Evolutionary conservation across 2,329 filamentous ascomycete genomes (phyloP), one percentile per base, ranked within the genome.

Genomic region (Fusarium euwallaceae): DNA sequence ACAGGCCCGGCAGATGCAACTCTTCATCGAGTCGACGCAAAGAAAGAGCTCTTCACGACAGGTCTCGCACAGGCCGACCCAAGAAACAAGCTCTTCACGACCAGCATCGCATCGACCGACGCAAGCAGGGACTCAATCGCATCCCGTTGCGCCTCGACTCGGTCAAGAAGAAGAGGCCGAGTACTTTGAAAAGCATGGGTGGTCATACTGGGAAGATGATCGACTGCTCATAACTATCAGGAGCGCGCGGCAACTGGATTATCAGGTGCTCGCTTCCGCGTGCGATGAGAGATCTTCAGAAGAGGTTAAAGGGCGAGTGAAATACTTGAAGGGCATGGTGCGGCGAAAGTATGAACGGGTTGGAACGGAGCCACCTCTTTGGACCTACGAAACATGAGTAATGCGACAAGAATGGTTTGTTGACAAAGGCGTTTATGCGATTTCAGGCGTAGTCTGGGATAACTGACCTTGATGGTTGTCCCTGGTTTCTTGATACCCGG

Each of bases 121-220:
- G 4, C 62, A 66, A 34, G 32, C 55, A 5, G 27, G 65, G 61
- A 74, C 34, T 24, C 67, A 34, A 12, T 27, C 48, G 29, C 11
- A 22, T 12, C 32, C 29, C 20, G 4, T 48, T 10, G 36, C 63
- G 24, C 53, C 63, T 12, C 69, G 64, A n/a, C 32, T 53, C 14
- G 27, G 39, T 14, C 29, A 37, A 9, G 48, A 34, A 4, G 71
- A 71, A 51, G 45, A 51, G 45, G 14, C 22, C 11, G 53, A 59
- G 10, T 80, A 81, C 36, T 73, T 69, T 27, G 58, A 73, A 27
- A 70, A 67, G 48, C 58, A 80, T 29, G 78, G 72, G 10, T 81
- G 80, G 79, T 37, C 71, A 32, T 61, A 70, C 43, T 67, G 68
- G 66, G 80, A 81, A 64, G 80, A 81, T 64, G 73, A 80, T 2